Evolutionary conservation across 306 rosid genomes (phyloP), one percentile per base, ranked within the genome.

Genomic region (Nissolia schottii): DNA sequence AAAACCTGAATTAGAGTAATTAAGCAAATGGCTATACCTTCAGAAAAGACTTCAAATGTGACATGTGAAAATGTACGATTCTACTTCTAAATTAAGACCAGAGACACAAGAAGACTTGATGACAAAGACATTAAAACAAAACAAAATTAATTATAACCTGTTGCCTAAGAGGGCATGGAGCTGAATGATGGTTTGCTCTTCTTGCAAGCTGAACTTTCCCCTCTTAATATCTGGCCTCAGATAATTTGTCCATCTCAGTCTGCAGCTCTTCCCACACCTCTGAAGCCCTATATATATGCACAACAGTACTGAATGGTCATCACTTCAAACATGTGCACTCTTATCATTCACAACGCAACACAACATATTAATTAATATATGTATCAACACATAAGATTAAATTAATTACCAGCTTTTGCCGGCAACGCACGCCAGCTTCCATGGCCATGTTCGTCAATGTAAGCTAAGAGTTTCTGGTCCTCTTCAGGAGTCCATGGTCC

Each of bases 401-500:
- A 14, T 53, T 56, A 32, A 1, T 38, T 76, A 95, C 99, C 99
- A 29, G 99, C 97, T 89, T 89, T 95, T 32, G 88, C 54, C 0
- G 99, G 99, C 77, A 95, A 90, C 53, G 99, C 99, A 55, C 99
- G 87, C 99, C 99, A 95, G 70, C 99, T 95, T 46, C 99, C 99
- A 77, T 95, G 99, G 70, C 99, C 97, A 56, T 95, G 96, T 84
- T 92, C 96, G 76, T 95, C 97, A 11, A 95, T 91, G 37, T 85
- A 95, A 76, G 96, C 97, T 67, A 95, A 83, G 76, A 95, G 99
- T 46, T 95, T 92, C 78, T 95, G 99, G 75, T 95, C 99, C 86
- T 95, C 99, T 77, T 95, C 99, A 1, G 99, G 97, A 31, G 97
- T 95, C 99, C 99, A 95, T 43, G 99, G 99, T 14, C 99, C 99